Percentiles rank a stretch among this genome's conserved stretches.
Evolutionary conservation across 1,139 yeast genomes (phyloP).

Genomic region (Sugiyamaella grinbergsii): DNA sequence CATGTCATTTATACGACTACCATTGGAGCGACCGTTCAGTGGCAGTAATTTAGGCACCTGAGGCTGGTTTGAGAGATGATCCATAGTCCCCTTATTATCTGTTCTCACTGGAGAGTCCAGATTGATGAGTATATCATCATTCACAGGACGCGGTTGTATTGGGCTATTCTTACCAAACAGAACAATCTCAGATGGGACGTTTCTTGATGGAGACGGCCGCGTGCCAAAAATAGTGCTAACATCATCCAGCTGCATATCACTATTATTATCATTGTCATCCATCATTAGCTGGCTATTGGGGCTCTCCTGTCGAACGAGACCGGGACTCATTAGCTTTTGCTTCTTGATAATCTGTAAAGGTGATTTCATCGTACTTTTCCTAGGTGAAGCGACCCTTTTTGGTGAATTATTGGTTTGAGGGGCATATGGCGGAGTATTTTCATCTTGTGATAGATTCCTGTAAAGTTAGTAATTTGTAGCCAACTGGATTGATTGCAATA

Average conservation of each 20-base stretch:
- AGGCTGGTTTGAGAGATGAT: neutral
- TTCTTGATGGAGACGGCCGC: conserved; percentile 9
- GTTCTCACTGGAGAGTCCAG: conserved; percentile 26
- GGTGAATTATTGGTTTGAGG: conserved; percentile 15
- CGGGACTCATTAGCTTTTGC: neutral
- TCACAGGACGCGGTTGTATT: neutral
- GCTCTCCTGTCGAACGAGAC: neutral
- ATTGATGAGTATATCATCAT: conserved; percentile 28
- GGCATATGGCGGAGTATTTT: conserved; percentile 18
- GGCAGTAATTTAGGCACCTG: neutral
- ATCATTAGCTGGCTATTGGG: conserved; percentile 1
- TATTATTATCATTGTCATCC: conserved; percentile 22
- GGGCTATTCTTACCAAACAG: conserved; percentile 12
- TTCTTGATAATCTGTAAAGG: neutral
- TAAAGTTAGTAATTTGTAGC: conserved; percentile 4
- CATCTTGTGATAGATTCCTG: conserved; percentile 22
- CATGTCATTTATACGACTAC: neutral
- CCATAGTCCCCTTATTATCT: neutral
- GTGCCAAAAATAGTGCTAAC: conserved; percentile 27
- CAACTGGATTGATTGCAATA: neutral
- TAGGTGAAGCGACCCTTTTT: neutral
- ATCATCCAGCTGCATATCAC: conserved; percentile 29
- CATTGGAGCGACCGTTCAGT: neutral
- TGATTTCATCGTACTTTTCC: neutral
- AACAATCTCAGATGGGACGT: conserved; percentile 4